Base-by-base conservation (phyloP, 1,139 yeast genomes). In the Candida tetrigidarum region DNA sequence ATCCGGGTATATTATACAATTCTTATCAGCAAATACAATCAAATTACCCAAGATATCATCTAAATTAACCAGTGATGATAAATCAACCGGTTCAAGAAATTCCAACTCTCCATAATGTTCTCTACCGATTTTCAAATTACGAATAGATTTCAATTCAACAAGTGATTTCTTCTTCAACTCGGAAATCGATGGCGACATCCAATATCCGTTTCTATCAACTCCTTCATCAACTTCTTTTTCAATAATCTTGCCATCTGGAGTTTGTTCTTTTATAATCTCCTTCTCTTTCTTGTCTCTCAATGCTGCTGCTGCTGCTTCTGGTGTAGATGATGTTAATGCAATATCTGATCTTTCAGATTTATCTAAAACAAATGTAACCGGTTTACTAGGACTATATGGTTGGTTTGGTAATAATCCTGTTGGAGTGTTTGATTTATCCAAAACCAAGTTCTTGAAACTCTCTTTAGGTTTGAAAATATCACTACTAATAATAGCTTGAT, bases 71-170 rank as follows among this genome's bases (percentile, higher is more conserved):
- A 85, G 74, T 9, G 81, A 69, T 0, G 96, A 80, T 50, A 93
- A 74, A 64, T 93, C 98, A 37, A 93, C 96, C 0, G 97, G 96
- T 43, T 77, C 73, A 43, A 83, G 63, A 60, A 91, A 95, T 59
- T 84, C 85, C 43, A 93, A 78, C 45, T 76, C 72, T 40, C 99
- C 99, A 59, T 72, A 83, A 39, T 87, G 86, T 51, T 78, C 78
- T 52, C 96, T 84, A 3, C 99, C 99, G 47, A 95, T 82, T 23
- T 78, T 78, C 62, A 92, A 85, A 48, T 82, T 69, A 23, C 72
- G 56, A n/a, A 93, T 84, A 10, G 78, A 59, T 46, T 86, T 81
- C 41, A 91, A 75, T 50, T 88, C 86, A 9, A 81, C 67, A 39
- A 87, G 69, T 0, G 90, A 63, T 74, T 79, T 74, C 35, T 75